Percentiles rank a stretch among this genome's conserved stretches.
These are phyloP conservation scores for Talaromyces nanjingensis DNA, from an alignment of 495 filamentous ascomycete species.

Conservation along the genomic window DNA sequence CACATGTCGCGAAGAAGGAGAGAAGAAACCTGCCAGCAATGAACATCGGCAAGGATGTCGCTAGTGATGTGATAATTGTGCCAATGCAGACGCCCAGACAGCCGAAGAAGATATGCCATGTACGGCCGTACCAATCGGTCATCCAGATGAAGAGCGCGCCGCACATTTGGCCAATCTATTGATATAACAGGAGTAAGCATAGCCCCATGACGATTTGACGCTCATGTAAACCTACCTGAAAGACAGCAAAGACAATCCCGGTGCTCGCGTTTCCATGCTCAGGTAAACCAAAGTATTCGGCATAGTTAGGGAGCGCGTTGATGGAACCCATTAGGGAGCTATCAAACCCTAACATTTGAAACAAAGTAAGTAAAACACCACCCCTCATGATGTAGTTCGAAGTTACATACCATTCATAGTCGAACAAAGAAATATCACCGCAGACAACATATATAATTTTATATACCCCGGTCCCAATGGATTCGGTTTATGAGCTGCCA, in stretches of 20 bases:
- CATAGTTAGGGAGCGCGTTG: constrained; percentile 30
- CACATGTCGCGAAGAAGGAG: constrained; percentile 63
- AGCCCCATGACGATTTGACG: too few relatives aligned
- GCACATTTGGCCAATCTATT: constrained; percentile 1
- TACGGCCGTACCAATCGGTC: constrained; percentile 9
- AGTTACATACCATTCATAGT: constrained; percentile 5
- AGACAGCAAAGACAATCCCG: constrained; percentile 3
- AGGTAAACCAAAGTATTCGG: constrained; percentile 27
- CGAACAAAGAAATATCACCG: background rate
- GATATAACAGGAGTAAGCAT: background rate
- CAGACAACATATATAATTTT: background rate
- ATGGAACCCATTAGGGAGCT: constrained; percentile 40
- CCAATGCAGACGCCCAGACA: constrained; percentile 59
- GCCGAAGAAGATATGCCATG: constrained; percentile 30
- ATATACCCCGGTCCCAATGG: too few relatives aligned
- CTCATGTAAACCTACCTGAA: background rate
- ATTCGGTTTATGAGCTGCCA: too few relatives aligned
- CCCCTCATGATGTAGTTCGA: background rate
- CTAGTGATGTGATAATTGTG: constrained; percentile 49
- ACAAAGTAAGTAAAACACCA: background rate
- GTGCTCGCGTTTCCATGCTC: constrained; percentile 16
- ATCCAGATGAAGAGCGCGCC: constrained; percentile 5
- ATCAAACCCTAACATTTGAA: constrained; percentile 45
- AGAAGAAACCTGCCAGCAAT: constrained; percentile 71
- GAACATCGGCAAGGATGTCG: constrained; percentile 45